These are phyloP conservation scores for Singerocomus inundabilis DNA, from an alignment of 1,284 basidiomycete genomes.

Conservation along the genomic window DNA sequence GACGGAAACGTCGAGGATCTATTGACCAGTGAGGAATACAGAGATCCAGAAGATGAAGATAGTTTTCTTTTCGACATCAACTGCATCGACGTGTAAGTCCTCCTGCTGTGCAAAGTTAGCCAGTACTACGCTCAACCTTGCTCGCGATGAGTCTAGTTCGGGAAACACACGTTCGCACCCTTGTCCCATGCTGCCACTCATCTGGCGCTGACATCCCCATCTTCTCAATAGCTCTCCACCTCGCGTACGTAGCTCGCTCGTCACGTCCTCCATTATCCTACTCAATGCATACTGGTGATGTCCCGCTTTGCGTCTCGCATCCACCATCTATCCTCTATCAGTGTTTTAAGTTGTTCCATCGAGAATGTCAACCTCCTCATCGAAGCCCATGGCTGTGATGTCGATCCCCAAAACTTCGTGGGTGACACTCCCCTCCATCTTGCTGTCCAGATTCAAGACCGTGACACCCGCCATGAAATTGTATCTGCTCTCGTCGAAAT, in stretches of 20 bases:
- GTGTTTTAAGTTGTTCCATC: constrained; percentile 18
- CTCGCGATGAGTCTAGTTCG: constrained; percentile 10
- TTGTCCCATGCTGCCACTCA: constrained; percentile 1
- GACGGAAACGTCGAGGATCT: constrained; percentile 30
- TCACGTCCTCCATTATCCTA: not conserved
- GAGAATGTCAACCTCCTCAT: constrained; percentile 26
- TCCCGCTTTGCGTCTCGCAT: not conserved
- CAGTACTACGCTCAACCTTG: constrained; percentile 1
- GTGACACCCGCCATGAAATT: constrained; percentile 18
- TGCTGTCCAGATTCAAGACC: constrained; percentile 24
- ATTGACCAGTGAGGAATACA: constrained; percentile 16
- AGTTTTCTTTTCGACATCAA: constrained; percentile 33
- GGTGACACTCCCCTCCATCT: constrained; percentile 33
- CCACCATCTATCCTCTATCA: not conserved
- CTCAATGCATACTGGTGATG: not conserved
- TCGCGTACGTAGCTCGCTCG: constrained; percentile 31
- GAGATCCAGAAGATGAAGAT: constrained; percentile 19
- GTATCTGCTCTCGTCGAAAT: constrained; percentile 23
- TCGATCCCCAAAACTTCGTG: constrained; percentile 26
- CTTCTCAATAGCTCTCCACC: constrained; percentile 27
- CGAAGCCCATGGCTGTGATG: constrained; percentile 31
- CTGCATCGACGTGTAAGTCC: constrained; percentile 30
- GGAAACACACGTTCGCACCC: constrained; percentile 32
- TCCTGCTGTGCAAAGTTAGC: not conserved
- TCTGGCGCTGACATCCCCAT: constrained; percentile 14